Evolutionary conservation across 208 protist genomes (phyloP), one percentile per base, ranked within the genome.

Genomic region (Acanthamoeba quina): DNA sequence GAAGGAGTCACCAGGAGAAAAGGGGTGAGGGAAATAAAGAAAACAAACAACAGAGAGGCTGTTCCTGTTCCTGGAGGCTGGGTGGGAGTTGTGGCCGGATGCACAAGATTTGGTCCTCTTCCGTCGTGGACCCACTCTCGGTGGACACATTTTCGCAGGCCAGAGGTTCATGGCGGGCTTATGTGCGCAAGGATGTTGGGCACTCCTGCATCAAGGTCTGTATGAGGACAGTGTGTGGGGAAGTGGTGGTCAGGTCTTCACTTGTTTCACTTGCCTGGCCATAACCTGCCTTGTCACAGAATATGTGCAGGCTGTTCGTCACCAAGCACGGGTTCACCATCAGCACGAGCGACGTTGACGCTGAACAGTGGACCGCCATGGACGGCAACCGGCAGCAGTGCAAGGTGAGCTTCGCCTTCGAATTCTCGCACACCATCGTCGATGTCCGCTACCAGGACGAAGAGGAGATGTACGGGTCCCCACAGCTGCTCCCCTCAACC

Each of bases 251-350:
- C 37, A 41, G 3, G 1, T 41, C 37, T 41, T 41, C 3, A 41
- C 37, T 41, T 41, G 37, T 41, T 41, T 58, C 54, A 58, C 17
- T 17, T 64, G 29, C 37, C n/a, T 1, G 11, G 0, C 56, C 56
- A 24, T 60, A 41, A 31, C 29, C 31, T 15, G 10, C 2, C 15
- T 29, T 54, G 15, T 41, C 41, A 37, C 10, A 80, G 72, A 44
- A 3, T 52, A n/a, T 80, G 31, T 80, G 72, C 31, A 80, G 21
- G 21, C 21, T 21, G 24, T 80, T 80, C 24, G 31, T 80, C 10
- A 80, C 72, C 10, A 80, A 80, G 72, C 72, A 80, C 72, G 72
- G 72, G 37, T 80, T 80, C 72, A 80, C 72, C 11, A 52, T 80
- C 10, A 44, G 11, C 66, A 41, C 66, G 11, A 41, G 21, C 29